A percentile compares a stretch with the other conserved stretches of the same genome.
Conservation (phyloP, 2,329 filamentous ascomycete species). For the Neonectria hederae region DNA sequence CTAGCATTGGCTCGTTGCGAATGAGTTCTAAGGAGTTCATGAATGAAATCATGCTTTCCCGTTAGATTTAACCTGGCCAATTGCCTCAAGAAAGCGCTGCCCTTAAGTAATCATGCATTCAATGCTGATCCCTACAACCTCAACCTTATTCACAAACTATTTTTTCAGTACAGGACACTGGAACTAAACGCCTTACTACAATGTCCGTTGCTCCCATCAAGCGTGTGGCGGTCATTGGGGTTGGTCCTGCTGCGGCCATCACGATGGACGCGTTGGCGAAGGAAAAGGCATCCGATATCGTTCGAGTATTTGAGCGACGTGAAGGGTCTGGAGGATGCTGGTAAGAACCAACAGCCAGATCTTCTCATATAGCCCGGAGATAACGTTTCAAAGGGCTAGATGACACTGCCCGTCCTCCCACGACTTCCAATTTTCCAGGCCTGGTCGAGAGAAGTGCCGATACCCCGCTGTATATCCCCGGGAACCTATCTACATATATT, state of each 20-base stretch:
- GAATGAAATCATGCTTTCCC: not conserved
- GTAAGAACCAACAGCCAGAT: conserved; percentile 51
- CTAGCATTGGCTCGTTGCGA: not conserved
- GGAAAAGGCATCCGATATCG: conserved; percentile 66
- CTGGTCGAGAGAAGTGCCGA: conserved; percentile 62
- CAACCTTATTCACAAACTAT: not conserved
- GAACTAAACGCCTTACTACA: not conserved
- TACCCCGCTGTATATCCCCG: conserved; percentile 56
- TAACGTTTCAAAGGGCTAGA: conserved; percentile 52
- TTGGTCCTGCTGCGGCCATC: conserved; percentile 69
- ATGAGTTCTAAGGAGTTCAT: not conserved
- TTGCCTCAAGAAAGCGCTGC: too few species aligned
- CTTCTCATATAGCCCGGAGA: too few species aligned
- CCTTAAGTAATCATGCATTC: not conserved
- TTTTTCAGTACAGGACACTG: not conserved
- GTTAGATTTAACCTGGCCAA: not conserved
- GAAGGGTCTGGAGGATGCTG: conserved; percentile 69
- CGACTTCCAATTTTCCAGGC: conserved; percentile 55
- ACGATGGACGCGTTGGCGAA: conserved; percentile 67
- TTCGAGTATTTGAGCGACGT: conserved; percentile 70
- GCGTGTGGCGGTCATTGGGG: conserved; percentile 67
- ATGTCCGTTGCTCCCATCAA: conserved; percentile 35
- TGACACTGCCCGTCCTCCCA: conserved; percentile 49
- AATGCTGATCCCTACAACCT: not conserved
- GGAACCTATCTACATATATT: conserved; percentile 56